Base-by-base conservation (phyloP, 2,329 filamentous ascomycete species). In the Aspergillus versicolor region DNA sequence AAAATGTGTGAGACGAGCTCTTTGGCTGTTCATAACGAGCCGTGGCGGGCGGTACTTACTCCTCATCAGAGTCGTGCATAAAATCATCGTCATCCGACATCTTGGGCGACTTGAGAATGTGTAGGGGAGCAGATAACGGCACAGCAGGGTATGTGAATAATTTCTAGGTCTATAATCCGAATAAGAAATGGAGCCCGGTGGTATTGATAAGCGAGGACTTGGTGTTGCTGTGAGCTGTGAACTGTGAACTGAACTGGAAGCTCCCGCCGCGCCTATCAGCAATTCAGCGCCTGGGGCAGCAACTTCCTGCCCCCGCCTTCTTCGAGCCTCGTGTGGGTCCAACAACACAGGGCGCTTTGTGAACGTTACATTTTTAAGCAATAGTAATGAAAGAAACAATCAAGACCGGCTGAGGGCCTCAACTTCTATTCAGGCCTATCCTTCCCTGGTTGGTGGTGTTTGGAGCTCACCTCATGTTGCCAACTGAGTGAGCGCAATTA, bases 71-170 rank as follows among this genome's bases (percentile, higher is more conserved):
- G 73, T 92, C 91, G 77, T 94, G 90, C 91, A 95, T 95, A 74
- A 95, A 95, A 78, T 95, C 90, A 79, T 92, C 90, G 77, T 93
- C 84, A 77, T 88, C 90, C 40, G 89, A 92, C 89, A 92, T 92
- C 21, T 38, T 65, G 59, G 54, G 44, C 40, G 22, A 21, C 30
- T 32, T 8, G 40, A 21, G 19, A 32, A 21, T 37, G 27, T 41
- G 8, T 11, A 43, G 6, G 34, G 19, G 13, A 19, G 12, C 4
- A 37, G 13, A 56, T 37, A 30, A 40, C 13, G 13, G 19, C 17
- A 13, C 45, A 30, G 17, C 11, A 19, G 24, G 19, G 22, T 45
- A 17, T 11, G 11, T 19, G 13, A n/a, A 15, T 22, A 27, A 40
- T 22, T 21, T 12, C 34, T 11, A n/a, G 30, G 52, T 32, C 21